phyloP scores from a whole-genome alignment of 2,329 filamentous ascomycete genomes.

The Colletotrichum simmondsii region DNA sequence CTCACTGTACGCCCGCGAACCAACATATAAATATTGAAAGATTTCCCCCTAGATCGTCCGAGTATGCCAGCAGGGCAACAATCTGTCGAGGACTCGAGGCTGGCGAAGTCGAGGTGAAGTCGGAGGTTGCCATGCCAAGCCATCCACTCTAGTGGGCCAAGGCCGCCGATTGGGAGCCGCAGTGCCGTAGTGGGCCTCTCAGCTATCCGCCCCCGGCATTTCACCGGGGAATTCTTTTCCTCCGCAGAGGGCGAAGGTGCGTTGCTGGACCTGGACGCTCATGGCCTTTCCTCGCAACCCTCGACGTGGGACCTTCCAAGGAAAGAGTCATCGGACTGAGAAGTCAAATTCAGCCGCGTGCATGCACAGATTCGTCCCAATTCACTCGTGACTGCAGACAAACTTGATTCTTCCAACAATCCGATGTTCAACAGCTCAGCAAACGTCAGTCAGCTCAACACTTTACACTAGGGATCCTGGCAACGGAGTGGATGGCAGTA shows the following conservation, averaged over 20 bases:
- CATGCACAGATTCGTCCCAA: not conserved
- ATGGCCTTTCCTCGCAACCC: not conserved
- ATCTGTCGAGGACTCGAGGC: not conserved
- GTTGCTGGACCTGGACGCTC: not conserved
- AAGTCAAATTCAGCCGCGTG: constrained; percentile 3
- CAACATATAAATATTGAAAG: not conserved
- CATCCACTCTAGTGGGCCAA: constrained; percentile 3
- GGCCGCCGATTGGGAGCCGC: not conserved
- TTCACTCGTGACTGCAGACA: not conserved
- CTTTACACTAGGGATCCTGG: not conserved
- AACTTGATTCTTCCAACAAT: not conserved
- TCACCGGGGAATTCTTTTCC: constrained; percentile 1
- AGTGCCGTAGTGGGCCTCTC: not conserved
- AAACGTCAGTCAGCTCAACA: not conserved
- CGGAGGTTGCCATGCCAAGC: constrained; percentile 6
- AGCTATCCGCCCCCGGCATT: not conserved
- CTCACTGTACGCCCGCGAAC: too few relatives aligned
- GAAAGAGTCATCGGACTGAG: not conserved
- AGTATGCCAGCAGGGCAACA: too few relatives aligned
- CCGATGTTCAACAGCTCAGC: constrained; percentile 21
- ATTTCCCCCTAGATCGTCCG: too few relatives aligned
- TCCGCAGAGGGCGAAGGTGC: not conserved
- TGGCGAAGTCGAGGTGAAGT: not conserved
- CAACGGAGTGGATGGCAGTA: not conserved
- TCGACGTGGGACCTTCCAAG: too few relatives aligned